phyloP scores from a whole-genome alignment of 495 filamentous ascomycete species.

The Xylaria sp. region DNA sequence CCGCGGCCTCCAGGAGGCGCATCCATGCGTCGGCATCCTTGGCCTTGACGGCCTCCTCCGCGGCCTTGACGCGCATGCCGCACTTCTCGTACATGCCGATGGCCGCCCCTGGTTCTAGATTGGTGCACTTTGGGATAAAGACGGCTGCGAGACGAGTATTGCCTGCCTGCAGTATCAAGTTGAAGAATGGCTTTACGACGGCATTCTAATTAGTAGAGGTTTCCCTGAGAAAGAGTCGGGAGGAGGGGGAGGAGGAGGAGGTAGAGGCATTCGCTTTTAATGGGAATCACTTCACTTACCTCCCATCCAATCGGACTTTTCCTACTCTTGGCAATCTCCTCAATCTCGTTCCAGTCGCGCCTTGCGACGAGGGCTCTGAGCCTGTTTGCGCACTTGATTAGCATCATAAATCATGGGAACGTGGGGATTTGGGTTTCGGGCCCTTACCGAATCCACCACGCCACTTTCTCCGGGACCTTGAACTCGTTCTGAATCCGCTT shows the following conservation, averaged over 20 bases:
- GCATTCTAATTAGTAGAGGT: not conserved
- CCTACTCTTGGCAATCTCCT: constrained; percentile 73
- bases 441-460: constrained; percentile 78
- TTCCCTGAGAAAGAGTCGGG: not conserved
- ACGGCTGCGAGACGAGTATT: constrained; percentile 83
- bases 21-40: constrained; percentile 73
- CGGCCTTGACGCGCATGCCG: constrained; percentile 87
- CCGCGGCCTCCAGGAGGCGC: constrained; percentile 55
- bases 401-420: not conserved
- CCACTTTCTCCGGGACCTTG: constrained; percentile 86
- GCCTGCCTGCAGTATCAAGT: constrained; percentile 84
- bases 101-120: constrained; percentile 64
- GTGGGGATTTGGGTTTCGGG: not conserved
- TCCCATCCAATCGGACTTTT: constrained; percentile 98
- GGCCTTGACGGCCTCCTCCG: constrained; percentile 84
- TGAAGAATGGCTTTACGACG: constrained; percentile 79
- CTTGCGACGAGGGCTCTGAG: constrained; percentile 87
- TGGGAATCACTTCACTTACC: constrained; percentile 53
- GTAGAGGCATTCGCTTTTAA: not conserved
- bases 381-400: constrained; percentile 45
- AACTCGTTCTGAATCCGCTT: constrained; percentile 90
- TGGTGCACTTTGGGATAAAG: constrained; percentile 86
- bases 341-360: constrained; percentile 89
- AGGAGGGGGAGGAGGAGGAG: constrained; percentile 1
- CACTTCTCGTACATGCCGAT: constrained; percentile 98